Conservation (phyloP, 2,329 filamentous ascomycete species). For the Beauveria pseudobassiana region DNA sequence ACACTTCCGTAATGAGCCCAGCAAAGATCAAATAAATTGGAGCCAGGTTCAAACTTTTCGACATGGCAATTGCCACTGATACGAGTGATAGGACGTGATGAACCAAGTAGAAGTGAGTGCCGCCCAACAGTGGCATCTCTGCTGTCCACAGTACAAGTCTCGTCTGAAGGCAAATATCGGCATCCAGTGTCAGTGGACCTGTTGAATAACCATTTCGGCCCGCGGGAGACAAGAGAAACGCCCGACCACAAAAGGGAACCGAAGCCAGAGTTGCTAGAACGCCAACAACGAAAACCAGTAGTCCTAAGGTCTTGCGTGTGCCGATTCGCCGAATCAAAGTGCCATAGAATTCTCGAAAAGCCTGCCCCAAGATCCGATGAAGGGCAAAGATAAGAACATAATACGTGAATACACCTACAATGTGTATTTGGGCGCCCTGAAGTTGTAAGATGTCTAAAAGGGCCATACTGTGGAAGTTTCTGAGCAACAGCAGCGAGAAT, state of each 20-base stretch:
- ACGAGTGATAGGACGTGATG: slow-evolving; percentile 14
- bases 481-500: not conserved
- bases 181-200: not conserved
- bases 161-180: slow-evolving; percentile 11
- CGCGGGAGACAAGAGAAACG: slow-evolving; percentile 3
- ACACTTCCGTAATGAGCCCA: slow-evolving; percentile 13
- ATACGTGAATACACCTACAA: not conserved
- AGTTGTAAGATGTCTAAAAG: not conserved
- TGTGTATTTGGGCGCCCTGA: not conserved
- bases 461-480: not conserved
- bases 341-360: not conserved
- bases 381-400: not conserved
- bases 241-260: slow-evolving; percentile 6
- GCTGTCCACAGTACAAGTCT: slow-evolving; percentile 13
- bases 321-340: not conserved
- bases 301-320: not conserved
- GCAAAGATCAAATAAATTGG: slow-evolving; percentile 12
- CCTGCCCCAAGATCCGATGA: not conserved
- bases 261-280: slow-evolving; percentile 7
- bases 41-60: not conserved
- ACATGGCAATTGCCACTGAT: not conserved
- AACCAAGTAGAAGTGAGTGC: slow-evolving; percentile 10
- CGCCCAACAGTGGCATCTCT: slow-evolving; percentile 13
- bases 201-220: not conserved
- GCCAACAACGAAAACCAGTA: slow-evolving; percentile 14